Conservation (phyloP, 2,329 filamentous ascomycete species). For the Neoarthrinium moseri region DNA sequence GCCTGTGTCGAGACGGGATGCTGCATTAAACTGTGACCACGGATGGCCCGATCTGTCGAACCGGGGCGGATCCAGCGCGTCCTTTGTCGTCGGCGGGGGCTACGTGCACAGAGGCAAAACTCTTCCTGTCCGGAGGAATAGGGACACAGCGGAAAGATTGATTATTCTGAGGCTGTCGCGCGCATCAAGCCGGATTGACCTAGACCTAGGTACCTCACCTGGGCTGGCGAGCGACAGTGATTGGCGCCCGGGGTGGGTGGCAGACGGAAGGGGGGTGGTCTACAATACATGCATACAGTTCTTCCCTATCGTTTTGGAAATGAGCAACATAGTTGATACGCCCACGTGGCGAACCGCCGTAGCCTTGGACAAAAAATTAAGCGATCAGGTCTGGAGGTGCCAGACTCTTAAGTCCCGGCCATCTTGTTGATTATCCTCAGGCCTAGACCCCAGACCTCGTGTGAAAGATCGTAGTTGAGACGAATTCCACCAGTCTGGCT, state of each 20-base stretch:
- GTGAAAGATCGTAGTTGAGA: no score
- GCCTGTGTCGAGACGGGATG: conserved; percentile 4
- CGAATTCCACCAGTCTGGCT: background rate
- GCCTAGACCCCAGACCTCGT: background rate
- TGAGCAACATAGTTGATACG: conserved; percentile 8
- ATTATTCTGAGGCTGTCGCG: conserved; percentile 9
- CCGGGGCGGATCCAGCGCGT: background rate
- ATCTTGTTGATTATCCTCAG: background rate
- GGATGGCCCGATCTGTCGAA: conserved; percentile 3
- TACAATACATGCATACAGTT: background rate
- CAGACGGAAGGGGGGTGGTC: background rate
- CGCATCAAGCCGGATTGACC: background rate
- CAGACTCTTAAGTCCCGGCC: background rate
- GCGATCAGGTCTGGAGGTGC: background rate
- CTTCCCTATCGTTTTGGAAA: background rate
- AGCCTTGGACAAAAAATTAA: background rate
- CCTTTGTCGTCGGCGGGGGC: no score
- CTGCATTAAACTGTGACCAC: conserved; percentile 2
- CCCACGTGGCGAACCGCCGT: conserved; percentile 9
- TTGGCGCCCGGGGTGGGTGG: conserved; percentile 1
- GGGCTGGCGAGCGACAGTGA: background rate
- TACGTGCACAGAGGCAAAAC: background rate
- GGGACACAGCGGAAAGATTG: background rate
- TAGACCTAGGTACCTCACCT: conserved; percentile 8
- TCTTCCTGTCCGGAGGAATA: background rate